Evolutionary conservation across 176 grass and related monocot genomes (phyloP).

Genomic region (Hsuehochloa calcarea): DNA sequence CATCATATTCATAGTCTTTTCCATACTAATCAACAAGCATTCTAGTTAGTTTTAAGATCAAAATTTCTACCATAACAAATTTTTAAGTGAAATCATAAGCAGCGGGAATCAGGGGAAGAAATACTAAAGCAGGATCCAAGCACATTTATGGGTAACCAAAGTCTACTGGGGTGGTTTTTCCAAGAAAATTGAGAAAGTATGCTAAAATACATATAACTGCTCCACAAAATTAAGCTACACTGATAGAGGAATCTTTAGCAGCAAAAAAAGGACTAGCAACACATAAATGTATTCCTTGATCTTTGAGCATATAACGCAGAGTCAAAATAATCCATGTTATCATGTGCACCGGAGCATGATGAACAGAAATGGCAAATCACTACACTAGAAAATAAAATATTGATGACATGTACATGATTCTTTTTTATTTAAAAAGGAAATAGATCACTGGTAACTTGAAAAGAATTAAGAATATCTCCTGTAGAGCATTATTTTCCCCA

Average conservation of each 20-base stretch:
- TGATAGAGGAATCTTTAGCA: neutral
- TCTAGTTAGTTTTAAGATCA: conserved; percentile 26
- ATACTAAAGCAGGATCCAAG: neutral
- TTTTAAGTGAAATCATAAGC: neutral
- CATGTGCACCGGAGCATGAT: neutral
- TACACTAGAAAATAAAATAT: neutral
- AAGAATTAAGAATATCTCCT: neutral
- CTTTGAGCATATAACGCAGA: neutral
- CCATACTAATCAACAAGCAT: conserved; percentile 74
- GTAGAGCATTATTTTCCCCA: neutral
- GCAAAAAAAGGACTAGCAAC: neutral
- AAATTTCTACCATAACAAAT: neutral
- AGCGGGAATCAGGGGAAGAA: neutral
- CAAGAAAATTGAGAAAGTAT: neutral
- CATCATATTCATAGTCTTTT: conserved; percentile 94
- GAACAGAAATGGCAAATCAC: neutral
- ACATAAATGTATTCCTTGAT: neutral
- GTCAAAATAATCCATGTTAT: neutral
- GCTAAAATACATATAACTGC: neutral
- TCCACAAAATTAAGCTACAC: neutral
- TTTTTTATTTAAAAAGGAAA: neutral
- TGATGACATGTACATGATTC: neutral
- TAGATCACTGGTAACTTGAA: neutral
- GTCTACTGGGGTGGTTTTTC: neutral
- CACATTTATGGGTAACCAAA: neutral